Evolutionary conservation across 208 protist species (phyloP), one percentile per base, ranked within the genome.

Genomic region (Herpetomonas muscarum): DNA sequence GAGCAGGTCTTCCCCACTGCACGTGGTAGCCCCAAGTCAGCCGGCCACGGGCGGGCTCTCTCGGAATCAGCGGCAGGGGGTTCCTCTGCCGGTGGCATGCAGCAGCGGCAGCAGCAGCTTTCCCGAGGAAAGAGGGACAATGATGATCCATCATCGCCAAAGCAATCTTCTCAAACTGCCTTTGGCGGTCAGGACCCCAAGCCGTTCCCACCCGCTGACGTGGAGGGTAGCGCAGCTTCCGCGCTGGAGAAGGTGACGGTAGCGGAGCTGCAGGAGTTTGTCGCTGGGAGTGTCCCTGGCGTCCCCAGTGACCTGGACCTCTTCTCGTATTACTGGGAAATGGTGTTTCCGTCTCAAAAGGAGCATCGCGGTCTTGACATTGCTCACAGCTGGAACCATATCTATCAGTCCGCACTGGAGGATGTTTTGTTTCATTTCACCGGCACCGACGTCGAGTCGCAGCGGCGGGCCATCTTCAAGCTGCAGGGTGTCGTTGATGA

Each of bases 321-420:
- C 1, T 74, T 70, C 30, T 24, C 72, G 6, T 72, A 83, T 39
- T 87, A 81, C 58, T 87, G 80, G 78, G 28, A 29, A 4, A 32
- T 7, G 0, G 1, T 64, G 13, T 6, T 22, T 4, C 22, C 41
- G 10, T 6, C 17, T 12, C 15, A 46, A 19, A 55, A 21, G 6
- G 5, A 29, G 25, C 36, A 46, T 10, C 9, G 19, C 15, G 0
- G 9, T 30, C 44, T 37, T 1, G 9, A 29, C 1, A 24, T 22
- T 2, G 34, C 37, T 15, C 55, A 53, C 24, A 55, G 76, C 45
- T 87, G 80, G 80, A 87, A 87, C 50, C 52, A 55, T 3, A 47
- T 67, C 24, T 81, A 87, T 42, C 76, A 87, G 44, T 41, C 41
- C 0, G 66, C 61, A 0, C 10, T 83, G 19, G 80, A 87, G 15